Percentiles rank a stretch among this genome's conserved stretches.
Evolutionary conservation across 192 early-diverging fungal species (phyloP).

Genomic region (Rhizophlyctis rosea): DNA sequence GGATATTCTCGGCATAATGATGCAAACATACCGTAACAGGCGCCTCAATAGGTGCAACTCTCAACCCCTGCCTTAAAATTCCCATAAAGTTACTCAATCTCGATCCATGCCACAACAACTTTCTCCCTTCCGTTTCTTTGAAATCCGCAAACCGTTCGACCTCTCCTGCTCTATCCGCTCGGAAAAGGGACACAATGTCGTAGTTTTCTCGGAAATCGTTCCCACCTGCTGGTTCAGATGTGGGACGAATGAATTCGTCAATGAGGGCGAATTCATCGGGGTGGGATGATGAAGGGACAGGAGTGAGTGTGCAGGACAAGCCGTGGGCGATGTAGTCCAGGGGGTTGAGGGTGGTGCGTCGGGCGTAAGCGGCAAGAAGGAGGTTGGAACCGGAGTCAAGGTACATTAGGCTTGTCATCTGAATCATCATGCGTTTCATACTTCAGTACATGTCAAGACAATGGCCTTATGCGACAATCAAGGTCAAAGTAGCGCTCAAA

Average conservation of each 20-base stretch:
- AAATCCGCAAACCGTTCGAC: constrained; percentile 43
- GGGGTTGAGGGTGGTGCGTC: constrained; percentile 20
- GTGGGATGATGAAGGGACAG: constrained; percentile 5
- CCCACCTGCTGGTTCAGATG: constrained; percentile 30
- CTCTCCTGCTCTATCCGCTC: constrained; percentile 37
- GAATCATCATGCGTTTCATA: too few relatives aligned
- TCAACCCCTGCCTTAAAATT: constrained; percentile 55
- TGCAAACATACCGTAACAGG: constrained; percentile 41
- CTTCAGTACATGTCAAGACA: too few relatives aligned
- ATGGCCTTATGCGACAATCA: neutral
- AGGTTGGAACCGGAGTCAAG: constrained; percentile 22
- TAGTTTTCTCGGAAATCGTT: too few relatives aligned
- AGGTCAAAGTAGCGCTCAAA: neutral
- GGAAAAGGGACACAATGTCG: constrained; percentile 23
- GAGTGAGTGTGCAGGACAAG: constrained; percentile 10
- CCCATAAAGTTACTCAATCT: constrained; percentile 64
- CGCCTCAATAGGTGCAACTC: constrained; percentile 58
- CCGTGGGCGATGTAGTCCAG: constrained; percentile 28
- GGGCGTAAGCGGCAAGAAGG: constrained; percentile 28
- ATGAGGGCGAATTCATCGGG: constrained; percentile 52
- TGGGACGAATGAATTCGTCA: constrained; percentile 45
- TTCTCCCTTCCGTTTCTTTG: constrained; percentile 48
- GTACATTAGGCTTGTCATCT: constrained; percentile 22
- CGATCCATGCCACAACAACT: constrained; percentile 37
- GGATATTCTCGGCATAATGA: too few relatives aligned